These are phyloP conservation scores for Neonothopanus nambi DNA, from an alignment of 1,284 basidiomycete species.

Conservation along the genomic window DNA sequence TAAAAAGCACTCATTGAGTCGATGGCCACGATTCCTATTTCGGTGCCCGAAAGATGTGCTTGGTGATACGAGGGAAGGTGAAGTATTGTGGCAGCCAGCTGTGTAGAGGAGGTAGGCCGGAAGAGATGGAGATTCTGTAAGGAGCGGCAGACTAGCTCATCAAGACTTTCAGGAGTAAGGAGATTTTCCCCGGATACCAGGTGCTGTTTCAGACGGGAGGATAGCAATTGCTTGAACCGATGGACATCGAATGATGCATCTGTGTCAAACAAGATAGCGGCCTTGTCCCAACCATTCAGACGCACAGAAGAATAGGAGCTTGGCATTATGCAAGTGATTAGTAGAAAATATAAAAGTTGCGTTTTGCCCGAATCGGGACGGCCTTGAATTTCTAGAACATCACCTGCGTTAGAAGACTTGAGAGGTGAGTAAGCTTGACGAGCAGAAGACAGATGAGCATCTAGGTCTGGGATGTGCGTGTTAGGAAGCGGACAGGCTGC, in stretches of 20 bases:
- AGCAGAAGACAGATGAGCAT: conserved; percentile 7
- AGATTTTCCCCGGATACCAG: conserved; percentile 24
- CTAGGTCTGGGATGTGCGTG: background rate
- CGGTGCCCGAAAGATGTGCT: conserved; percentile 44
- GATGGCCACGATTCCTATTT: conserved; percentile 64
- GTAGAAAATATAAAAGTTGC: conserved; percentile 64
- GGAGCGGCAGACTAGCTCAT: conserved; percentile 38
- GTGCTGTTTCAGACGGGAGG: conserved; percentile 33
- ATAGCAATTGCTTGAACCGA: conserved; percentile 55
- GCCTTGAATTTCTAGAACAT: conserved; percentile 77
- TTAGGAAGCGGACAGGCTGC: background rate
- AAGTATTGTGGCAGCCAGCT: conserved; percentile 66
- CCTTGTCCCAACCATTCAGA: conserved; percentile 60
- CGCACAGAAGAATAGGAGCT: conserved; percentile 25
- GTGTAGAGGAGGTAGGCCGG: conserved; percentile 59
- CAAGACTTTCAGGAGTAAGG: conserved; percentile 19
- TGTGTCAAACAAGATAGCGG: conserved; percentile 67
- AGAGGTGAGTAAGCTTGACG: conserved; percentile 17
- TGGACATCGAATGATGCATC: conserved; percentile 61
- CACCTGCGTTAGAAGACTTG: conserved; percentile 44
- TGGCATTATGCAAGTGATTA: conserved; percentile 64
- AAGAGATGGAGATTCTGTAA: conserved; percentile 65
- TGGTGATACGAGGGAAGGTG: conserved; percentile 59
- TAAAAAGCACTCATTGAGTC: conserved; percentile 78
- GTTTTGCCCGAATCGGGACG: conserved; percentile 74